Evolutionary conservation across 2,329 filamentous ascomycete genomes (phyloP).

Genomic region (Waltergamsia citrina): DNA sequence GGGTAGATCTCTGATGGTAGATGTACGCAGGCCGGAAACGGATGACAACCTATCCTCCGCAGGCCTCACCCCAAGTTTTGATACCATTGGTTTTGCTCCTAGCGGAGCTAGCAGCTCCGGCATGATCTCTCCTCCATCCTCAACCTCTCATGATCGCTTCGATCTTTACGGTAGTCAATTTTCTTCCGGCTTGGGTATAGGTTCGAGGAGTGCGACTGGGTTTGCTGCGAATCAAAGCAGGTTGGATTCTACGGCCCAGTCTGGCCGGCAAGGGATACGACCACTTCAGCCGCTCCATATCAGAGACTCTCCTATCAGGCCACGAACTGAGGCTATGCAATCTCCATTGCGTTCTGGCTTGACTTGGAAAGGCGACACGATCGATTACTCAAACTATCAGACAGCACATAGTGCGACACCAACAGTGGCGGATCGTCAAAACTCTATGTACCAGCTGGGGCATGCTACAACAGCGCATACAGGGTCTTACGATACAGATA

Average conservation of each 20-base stretch:
- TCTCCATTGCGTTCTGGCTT: conserved; percentile 50
- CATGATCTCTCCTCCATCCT: conserved; percentile 47
- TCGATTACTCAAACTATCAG: conserved; percentile 46
- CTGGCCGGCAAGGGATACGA: conserved; percentile 20
- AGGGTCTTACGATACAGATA: not conserved
- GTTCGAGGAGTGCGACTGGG: not conserved
- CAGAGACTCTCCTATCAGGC: conserved; percentile 45
- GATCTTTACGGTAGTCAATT: conserved; percentile 34
- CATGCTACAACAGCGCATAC: conserved; percentile 3
- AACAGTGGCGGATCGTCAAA: conserved; percentile 1
- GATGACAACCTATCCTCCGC: conserved; percentile 60
- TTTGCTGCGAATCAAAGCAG: conserved; percentile 9
- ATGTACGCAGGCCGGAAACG: conserved; percentile 53
- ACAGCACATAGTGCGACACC: not conserved
- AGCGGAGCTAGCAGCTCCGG: conserved; percentile 41
- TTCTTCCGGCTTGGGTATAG: not conserved
- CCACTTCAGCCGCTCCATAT: conserved; percentile 49
- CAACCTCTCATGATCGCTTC: conserved; percentile 45
- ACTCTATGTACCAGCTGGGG: conserved; percentile 2
- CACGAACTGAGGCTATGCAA: conserved; percentile 47
- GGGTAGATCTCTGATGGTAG: conserved; percentile 59
- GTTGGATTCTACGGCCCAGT: conserved; percentile 21
- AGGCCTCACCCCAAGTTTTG: conserved; percentile 58
- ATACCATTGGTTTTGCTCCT: conserved; percentile 54
- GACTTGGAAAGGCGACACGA: conserved; percentile 52